Evolutionary conservation across 2,329 filamentous ascomycete species (phyloP), one percentile per base, ranked within the genome.

Genomic region (Alternaria longipes): DNA sequence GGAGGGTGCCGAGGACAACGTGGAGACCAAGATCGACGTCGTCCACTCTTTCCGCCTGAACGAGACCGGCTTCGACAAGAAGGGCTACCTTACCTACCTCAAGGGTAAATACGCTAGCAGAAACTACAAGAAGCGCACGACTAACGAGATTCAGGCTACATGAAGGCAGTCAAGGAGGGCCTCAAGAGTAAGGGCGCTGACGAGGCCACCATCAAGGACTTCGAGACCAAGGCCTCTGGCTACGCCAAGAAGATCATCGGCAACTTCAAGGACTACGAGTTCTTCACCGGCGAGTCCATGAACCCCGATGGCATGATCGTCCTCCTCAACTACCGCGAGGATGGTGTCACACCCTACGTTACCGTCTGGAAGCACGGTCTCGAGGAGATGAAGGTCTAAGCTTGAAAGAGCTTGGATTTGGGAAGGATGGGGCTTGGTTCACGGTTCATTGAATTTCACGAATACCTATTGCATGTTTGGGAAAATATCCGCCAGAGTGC

Each of bases 261-360:
- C 80, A 94, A 92, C 84, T 97, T 97, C 87, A 94, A 97, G 85
- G 92, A 98, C 86, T 97, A 90, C 81, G 94, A 98, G 82, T 94
- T 97, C 83, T 91, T 91, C 83, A 92, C 91, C 74, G 94, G 94
- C 84, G 90, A 95, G 86, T 91, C 89, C 74, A 96, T 97, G 92
- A 88, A 96, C 83, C 90, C 91, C 74, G 92, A 97, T 77, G 94
- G 91, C 85, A 97, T 97, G 95, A 86, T 97, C 74, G 86, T 94
- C 69, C 91, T 97, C 71, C 91, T 97, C 79, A 96, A 97, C 88
- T 99, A 97, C 89, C 94, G 95, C 75, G 94, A 97, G 81, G 95
- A 98, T 75, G 95, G 95, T 81, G 81, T 90, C 72, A 98, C 94
- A 57, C 95, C 95, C 63, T 99, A 87, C 80, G 86, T 97, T 75